phyloP scores from a whole-genome alignment of 805 yeast genomes.

The Sugiyamaella chiloensis region DNA sequence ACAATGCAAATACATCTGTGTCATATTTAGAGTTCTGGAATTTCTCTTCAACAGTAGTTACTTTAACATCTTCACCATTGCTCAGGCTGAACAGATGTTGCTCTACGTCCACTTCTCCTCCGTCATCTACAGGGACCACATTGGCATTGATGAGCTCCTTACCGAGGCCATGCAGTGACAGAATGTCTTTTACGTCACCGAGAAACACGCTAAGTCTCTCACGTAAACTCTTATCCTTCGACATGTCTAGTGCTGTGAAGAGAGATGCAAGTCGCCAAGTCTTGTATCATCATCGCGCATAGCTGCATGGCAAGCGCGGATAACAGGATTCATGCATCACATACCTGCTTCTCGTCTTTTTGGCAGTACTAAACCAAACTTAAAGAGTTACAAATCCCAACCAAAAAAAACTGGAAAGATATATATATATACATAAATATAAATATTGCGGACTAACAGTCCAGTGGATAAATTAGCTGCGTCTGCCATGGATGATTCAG shows the following conservation, averaged over 20 bases:
- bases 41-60: constrained; percentile 13
- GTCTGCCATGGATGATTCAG: constrained; percentile 36
- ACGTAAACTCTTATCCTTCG: not conserved
- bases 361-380: too few species aligned
- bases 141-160: constrained; percentile 3
- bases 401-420: too few species aligned
- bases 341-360: too few species aligned
- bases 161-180: constrained; percentile 8
- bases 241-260: not conserved
- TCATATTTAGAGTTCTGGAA: constrained; percentile 8
- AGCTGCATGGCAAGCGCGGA: not conserved
- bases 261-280: too few species aligned
- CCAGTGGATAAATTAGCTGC: too few species aligned
- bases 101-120: not conserved
- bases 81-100: not conserved
- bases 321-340: too few species aligned
- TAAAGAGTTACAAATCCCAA: too few species aligned
- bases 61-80: constrained; percentile 1
- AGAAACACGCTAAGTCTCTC: not conserved
- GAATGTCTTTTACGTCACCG: not conserved
- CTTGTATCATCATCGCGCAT: too few species aligned
- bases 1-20: constrained; percentile 18
- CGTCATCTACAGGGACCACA: constrained; percentile 9
- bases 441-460: too few species aligned
- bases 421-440: too few species aligned